Percentiles rank a stretch among this genome's conserved stretches.
phyloP scores from a whole-genome alignment of 2,329 filamentous ascomycete species.

The Arthrobotrys musiformis region DNA sequence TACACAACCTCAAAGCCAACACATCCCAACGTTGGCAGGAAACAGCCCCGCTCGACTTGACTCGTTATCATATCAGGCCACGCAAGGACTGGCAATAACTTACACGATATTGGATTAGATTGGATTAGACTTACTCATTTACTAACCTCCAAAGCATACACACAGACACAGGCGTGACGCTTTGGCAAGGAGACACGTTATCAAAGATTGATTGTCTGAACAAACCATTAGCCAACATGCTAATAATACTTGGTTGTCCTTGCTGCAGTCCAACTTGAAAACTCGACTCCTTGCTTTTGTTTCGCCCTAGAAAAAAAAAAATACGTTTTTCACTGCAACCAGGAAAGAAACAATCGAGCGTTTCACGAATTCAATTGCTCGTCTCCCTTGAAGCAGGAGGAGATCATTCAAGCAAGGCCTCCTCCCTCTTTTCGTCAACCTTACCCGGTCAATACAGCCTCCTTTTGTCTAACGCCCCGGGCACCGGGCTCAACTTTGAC shows the following conservation, averaged over 20 bases:
- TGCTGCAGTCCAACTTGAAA: slow-evolving; percentile 5
- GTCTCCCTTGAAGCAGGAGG: slow-evolving; percentile 24
- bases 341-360: slow-evolving; percentile 17
- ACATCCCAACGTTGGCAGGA: slow-evolving; percentile 15
- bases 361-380: slow-evolving; percentile 43
- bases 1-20: slow-evolving; percentile 30
- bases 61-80: slow-evolving; percentile 31
- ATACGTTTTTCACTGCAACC: neutral
- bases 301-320: slow-evolving; percentile 6
- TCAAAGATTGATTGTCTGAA: neutral
- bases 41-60: neutral
- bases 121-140: neutral
- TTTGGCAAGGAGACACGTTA: slow-evolving; percentile 7
- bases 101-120: neutral
- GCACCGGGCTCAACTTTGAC: slow-evolving; percentile 34
- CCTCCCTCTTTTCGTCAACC: slow-evolving; percentile 2
- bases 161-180: neutral
- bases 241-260: neutral
- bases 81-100: neutral
- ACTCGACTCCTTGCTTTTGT: slow-evolving; percentile 3
- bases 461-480: slow-evolving; percentile 29
- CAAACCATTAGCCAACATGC: neutral
- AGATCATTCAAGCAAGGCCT: slow-evolving; percentile 31
- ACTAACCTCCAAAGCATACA: neutral
- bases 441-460: slow-evolving; percentile 25